These are phyloP conservation scores for Diversispora epigaea DNA, from an alignment of 192 early-diverging fungal genomes.

Conservation along the genomic window DNA sequence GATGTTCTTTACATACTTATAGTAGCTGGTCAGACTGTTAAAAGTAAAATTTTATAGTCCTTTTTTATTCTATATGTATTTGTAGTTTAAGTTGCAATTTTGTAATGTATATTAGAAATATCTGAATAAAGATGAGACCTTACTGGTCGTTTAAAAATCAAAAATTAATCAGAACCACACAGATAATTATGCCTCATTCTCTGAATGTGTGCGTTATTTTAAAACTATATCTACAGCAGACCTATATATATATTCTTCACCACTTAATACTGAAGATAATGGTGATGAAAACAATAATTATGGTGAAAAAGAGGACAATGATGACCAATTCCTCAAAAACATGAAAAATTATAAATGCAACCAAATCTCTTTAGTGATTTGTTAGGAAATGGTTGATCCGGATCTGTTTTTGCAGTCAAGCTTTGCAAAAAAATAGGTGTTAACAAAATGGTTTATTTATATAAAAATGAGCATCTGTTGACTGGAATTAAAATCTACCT, in stretches of 20 bases:
- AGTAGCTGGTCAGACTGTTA: too few species aligned
- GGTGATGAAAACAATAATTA: background rate
- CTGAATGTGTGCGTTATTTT: background rate
- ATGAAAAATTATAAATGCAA: constrained; percentile 24
- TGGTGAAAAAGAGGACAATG: background rate
- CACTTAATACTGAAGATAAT: background rate
- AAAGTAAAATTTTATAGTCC: too few species aligned
- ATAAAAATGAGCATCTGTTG: constrained; percentile 1
- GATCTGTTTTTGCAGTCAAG: constrained; percentile 4
- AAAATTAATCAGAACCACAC: constrained; percentile 4
- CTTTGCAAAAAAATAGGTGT: constrained; percentile 5
- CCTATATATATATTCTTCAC: background rate
- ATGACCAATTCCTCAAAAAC: constrained; percentile 5
- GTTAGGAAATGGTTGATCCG: constrained; percentile 27
- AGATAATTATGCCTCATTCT: constrained; percentile 3
- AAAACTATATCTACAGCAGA: constrained; percentile 16
- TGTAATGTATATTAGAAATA: too few species aligned
- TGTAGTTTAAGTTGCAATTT: too few species aligned
- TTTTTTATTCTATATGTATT: too few species aligned
- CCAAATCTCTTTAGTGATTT: constrained; percentile 16
- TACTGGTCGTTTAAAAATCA: background rate
- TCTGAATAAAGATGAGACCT: too few species aligned
- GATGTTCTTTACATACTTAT: too few species aligned
- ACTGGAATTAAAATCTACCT: background rate
- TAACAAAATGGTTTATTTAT: constrained; percentile 5